A percentile compares a stretch with the other conserved stretches of the same genome.
Evolutionary conservation across 2,329 filamentous ascomycete genomes (phyloP).

Genomic region (Cercospora zeina): DNA sequence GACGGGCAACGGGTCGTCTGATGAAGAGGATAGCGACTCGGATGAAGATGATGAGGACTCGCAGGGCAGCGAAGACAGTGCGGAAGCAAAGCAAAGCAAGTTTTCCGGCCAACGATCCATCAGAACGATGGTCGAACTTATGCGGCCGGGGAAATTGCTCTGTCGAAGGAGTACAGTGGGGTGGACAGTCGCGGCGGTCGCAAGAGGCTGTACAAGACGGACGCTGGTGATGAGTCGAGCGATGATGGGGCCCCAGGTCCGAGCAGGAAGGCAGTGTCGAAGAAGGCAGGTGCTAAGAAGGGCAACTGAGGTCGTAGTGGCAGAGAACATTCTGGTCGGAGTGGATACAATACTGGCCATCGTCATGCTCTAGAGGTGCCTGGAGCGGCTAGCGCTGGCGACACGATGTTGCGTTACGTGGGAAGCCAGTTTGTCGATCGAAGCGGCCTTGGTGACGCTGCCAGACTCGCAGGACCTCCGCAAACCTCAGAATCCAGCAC

Average conservation of each 20-base stretch:
- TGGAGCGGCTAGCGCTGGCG: too few relatives aligned
- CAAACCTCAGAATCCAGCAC: too few relatives aligned
- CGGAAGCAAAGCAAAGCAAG: not conserved
- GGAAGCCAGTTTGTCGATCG: too few relatives aligned
- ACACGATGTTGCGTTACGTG: too few relatives aligned
- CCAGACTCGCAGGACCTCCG: too few relatives aligned
- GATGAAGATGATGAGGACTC: too few relatives aligned
- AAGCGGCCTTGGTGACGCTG: too few relatives aligned
- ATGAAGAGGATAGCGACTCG: not conserved
- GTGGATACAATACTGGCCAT: too few relatives aligned
- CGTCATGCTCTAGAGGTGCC: too few relatives aligned
- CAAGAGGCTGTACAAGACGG: not conserved
- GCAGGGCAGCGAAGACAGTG: not conserved
- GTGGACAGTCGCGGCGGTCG: not conserved
- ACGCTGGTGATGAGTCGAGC: not conserved
- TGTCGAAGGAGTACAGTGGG: not conserved
- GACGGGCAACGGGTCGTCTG: not conserved
- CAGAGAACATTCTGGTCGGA: too few relatives aligned
- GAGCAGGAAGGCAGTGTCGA: not conserved
- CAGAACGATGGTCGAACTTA: not conserved
- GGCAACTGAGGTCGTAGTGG: conserved; percentile 17
- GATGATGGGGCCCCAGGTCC: not conserved
- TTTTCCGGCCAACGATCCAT: not conserved
- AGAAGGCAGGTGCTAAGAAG: not conserved
- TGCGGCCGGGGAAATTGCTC: not conserved